Base-by-base conservation (phyloP, 352 stramenopile species). In the Sclerospora graminicola region DNA sequence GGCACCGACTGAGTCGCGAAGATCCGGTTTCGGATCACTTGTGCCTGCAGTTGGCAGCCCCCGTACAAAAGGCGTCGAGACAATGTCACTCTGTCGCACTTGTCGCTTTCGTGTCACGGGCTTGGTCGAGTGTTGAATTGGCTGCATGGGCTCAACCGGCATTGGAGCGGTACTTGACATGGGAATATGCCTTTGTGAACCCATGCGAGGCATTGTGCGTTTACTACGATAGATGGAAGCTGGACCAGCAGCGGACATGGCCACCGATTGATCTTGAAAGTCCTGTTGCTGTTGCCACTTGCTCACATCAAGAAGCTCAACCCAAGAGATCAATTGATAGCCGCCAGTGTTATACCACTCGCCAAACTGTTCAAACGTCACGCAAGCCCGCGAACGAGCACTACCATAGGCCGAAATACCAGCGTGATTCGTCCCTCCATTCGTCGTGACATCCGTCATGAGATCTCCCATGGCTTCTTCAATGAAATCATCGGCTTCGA, bases 311-410 rank as follows among this genome's bases (percentile, higher is more conserved):
- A 94, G 54, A 2, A 94, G 60, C 31, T 91, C 79, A 9, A 94
- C 71, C 82, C 82, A 94, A 4, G 79, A 90, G 16, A 94, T 81
- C 8, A 87, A 61, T 34, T 89, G 57, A 45, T 83, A 86, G 1
- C 82, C 82, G 6, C 79, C 69, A 3, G 69, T 78, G 46, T 94
- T 94, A 49, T 94, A 94, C 82, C 82, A 94, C 35, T 91, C 83
- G 14, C 83, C 84, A 63, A 96, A 92, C 49, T 92, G 80, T 39
- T 95, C 75, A 46, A 96, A 96, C 3, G 85, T 95, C 13, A 96
- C 71, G 34, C 81, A 63, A 9, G 68, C 63, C 7, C 74, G 60
- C 6, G 75, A 84, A 5, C 70, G 69, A 1, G 75, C 69, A 36
- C 69, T 87, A 16, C 74, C 77, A 24, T 83, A 89, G 1, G 59